Percentiles rank a stretch among this genome's conserved stretches.
Evolutionary conservation across 768 basidiomycete species (phyloP).

Genomic region (Phylloporus scabripes): DNA sequence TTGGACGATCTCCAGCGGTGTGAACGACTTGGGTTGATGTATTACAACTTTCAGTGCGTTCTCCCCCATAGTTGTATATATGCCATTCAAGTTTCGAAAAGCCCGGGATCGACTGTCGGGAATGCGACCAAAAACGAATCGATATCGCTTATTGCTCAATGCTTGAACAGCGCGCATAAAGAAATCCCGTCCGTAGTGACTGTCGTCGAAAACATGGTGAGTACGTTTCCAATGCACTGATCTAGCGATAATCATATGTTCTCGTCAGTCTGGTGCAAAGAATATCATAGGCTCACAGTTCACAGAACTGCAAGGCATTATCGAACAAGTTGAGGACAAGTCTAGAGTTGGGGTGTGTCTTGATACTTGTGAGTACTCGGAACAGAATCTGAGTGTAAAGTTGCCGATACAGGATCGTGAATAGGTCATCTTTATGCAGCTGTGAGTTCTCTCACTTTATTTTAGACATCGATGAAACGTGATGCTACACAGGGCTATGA

Average conservation of each 20-base stretch:
- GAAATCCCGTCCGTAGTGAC: conserved; percentile 52
- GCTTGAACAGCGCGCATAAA: conserved; percentile 68
- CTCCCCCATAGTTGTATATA: not conserved
- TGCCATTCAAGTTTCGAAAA: conserved; percentile 19
- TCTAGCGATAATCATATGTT: not conserved
- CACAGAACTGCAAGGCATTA: conserved; percentile 62
- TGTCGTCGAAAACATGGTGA: conserved; percentile 83
- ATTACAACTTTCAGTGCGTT: conserved; percentile 85
- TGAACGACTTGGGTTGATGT: conserved; percentile 62
- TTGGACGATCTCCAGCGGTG: conserved; percentile 77
- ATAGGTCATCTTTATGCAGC: conserved; percentile 76
- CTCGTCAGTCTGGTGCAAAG: conserved; percentile 62
- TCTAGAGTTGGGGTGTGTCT: conserved; percentile 74
- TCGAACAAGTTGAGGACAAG: conserved; percentile 66
- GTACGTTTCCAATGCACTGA: not conserved
- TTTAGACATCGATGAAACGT: not conserved
- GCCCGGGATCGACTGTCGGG: conserved; percentile 83
- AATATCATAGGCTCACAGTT: conserved; percentile 76
- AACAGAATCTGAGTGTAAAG: not conserved
- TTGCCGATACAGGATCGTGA: not conserved
- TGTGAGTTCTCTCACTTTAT: conserved; percentile 48
- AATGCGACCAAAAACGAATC: conserved; percentile 54
- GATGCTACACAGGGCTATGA: conserved; percentile 62
- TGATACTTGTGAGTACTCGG: conserved; percentile 63
- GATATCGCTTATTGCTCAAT: conserved; percentile 59